Percentiles rank a stretch among this genome's conserved stretches.
phyloP scores from a whole-genome alignment of 2,329 filamentous ascomycete species.

The Juglanconis juglandina region DNA sequence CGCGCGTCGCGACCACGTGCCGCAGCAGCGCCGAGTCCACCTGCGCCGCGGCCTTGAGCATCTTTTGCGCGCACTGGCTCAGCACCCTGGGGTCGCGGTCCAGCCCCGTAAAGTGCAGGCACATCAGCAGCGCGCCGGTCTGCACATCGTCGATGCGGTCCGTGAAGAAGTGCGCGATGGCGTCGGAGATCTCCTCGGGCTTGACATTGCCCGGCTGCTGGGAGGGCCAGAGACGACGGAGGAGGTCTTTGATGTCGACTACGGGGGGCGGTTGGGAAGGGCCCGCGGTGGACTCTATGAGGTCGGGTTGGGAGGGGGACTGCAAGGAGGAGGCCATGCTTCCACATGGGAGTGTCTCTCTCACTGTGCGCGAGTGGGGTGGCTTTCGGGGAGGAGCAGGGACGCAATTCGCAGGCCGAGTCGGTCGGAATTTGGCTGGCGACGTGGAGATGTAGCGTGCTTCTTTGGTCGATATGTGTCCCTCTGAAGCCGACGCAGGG shows the following conservation, averaged over 20 bases:
- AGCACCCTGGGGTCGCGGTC: conserved; percentile 84
- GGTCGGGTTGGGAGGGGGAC: conserved; percentile 11
- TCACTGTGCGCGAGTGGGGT: not conserved
- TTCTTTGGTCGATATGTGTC: not conserved
- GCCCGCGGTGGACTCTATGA: conserved; percentile 10
- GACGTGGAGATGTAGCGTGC: too few relatives aligned
- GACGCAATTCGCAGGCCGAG: too few relatives aligned
- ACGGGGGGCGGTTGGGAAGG: conserved; percentile 19
- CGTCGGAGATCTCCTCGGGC: conserved; percentile 81
- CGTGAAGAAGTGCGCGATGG: conserved; percentile 87
- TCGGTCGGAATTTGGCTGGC: too few relatives aligned
- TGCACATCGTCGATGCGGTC: conserved; percentile 86
- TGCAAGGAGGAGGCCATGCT: not conserved
- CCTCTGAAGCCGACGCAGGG: not conserved
- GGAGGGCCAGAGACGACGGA: conserved; percentile 63
- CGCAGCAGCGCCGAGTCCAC: conserved; percentile 64
- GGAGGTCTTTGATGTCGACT: conserved; percentile 66
- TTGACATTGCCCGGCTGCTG: conserved; percentile 55
- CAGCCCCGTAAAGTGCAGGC: conserved; percentile 84
- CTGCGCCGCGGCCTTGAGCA: conserved; percentile 74
- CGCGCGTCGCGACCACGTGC: conserved; percentile 57
- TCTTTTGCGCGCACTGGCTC: conserved; percentile 75
- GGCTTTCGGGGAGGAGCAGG: not conserved
- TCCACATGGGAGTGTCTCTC: not conserved
- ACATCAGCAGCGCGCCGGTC: conserved; percentile 80